Conservation (phyloP, 2,329 filamentous ascomycete genomes). For the Sarocladium brachiariae region DNA sequence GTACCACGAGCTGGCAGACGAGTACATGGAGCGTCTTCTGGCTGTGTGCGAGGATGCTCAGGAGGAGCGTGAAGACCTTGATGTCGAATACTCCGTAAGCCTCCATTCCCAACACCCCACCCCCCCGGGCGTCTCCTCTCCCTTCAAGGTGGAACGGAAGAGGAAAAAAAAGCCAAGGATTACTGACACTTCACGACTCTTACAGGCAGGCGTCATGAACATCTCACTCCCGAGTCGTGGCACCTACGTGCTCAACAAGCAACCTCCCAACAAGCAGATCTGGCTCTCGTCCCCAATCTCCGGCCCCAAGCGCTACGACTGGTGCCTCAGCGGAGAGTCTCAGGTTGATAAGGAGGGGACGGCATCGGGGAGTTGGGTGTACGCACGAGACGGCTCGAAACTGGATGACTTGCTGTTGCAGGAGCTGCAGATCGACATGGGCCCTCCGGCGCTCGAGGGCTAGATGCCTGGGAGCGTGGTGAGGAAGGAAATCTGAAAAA, state of each 20-base stretch:
- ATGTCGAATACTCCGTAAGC: constrained; percentile 83
- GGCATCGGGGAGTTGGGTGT: constrained; percentile 73
- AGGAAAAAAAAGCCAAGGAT: no score
- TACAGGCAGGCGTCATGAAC: constrained; percentile 77
- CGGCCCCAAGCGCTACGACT: constrained; percentile 92
- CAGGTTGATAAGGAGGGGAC: constrained; percentile 72
- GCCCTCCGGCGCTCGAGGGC: constrained; percentile 19
- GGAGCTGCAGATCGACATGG: constrained; percentile 66
- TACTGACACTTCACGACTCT: constrained; percentile 5
- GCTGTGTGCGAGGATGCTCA: constrained; percentile 63
- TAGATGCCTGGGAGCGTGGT: constrained; percentile 14
- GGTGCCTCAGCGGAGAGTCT: constrained; percentile 65
- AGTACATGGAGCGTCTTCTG: constrained; percentile 57
- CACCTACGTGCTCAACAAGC: constrained; percentile 95
- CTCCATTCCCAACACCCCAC: no score
- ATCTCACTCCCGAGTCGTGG: constrained; percentile 63
- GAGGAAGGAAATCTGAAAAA: background rate
- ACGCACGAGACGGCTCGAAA: constrained; percentile 73
- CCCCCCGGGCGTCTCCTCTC: no score
- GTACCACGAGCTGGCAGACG: constrained; percentile 73
- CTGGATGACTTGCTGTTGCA: constrained; percentile 65
- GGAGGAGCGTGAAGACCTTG: constrained; percentile 67
- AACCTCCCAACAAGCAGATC: constrained; percentile 94
- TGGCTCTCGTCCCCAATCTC: constrained; percentile 91
- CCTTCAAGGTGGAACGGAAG: no score